Evolutionary conservation across 148 eudicot species (phyloP).

Genomic region (Rhododendron henanense): DNA sequence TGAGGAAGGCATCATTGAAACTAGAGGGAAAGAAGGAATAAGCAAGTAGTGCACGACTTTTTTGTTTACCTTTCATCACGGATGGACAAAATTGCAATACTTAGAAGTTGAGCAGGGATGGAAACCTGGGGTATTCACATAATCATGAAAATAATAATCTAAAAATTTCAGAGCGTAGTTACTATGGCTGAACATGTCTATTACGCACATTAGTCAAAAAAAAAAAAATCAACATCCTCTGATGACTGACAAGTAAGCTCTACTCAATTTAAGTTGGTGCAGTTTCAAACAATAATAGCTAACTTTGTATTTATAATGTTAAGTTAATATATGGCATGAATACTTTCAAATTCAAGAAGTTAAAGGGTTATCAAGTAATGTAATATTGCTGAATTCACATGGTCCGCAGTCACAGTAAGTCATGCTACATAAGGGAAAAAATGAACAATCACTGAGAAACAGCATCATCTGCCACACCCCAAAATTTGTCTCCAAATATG

Average conservation of each 20-base stretch:
- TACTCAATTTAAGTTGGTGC: not conserved
- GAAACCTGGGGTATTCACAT: not conserved
- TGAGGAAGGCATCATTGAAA: not conserved
- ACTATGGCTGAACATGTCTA: not conserved
- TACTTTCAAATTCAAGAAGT: not conserved
- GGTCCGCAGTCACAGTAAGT: not conserved
- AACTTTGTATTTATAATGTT: not conserved
- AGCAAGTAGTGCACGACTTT: not conserved
- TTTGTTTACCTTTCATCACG: not conserved
- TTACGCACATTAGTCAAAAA: not conserved
- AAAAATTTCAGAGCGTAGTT: not conserved
- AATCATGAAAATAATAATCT: not conserved
- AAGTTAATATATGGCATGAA: not conserved
- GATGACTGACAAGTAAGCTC: not conserved
- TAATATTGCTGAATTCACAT: not conserved
- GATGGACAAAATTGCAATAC: not conserved
- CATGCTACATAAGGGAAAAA: not conserved
- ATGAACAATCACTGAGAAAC: not conserved
- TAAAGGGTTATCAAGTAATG: not conserved
- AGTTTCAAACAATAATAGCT: not conserved
- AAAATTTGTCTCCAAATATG: not conserved
- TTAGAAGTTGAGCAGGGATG: not conserved
- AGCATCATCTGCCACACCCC: not conserved
- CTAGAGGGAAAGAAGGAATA: not conserved
- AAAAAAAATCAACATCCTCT: not conserved